These are phyloP conservation scores for Monosporozyma aerobia DNA, from an alignment of 805 yeast species.

Conservation along the genomic window DNA sequence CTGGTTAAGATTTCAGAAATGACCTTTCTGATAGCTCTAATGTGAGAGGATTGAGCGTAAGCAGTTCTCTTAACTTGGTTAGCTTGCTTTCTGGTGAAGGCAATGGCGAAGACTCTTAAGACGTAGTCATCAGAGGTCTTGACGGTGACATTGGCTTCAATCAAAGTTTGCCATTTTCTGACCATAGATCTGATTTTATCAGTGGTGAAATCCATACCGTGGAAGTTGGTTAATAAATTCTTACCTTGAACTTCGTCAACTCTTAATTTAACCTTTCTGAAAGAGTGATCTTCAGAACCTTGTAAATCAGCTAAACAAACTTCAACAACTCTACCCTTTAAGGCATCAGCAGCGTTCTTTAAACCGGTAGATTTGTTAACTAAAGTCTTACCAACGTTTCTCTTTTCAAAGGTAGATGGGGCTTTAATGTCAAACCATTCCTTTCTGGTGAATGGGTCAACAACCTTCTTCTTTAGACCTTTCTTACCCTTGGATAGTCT, in stretches of 20 bases:
- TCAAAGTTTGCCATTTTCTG: conserved; percentile 97
- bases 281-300: conserved; percentile 97
- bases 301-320: conserved; percentile 94
- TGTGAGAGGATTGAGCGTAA: conserved; percentile 94
- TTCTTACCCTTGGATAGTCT: conserved; percentile 81
- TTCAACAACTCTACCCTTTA: conserved; percentile 95
- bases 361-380: conserved; percentile 98
- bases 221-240: conserved; percentile 97
- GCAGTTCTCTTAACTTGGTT: conserved; percentile 96
- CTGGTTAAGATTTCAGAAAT: conserved; percentile 92
- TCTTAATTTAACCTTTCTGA: conserved; percentile 94
- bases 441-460: conserved; percentile 98
- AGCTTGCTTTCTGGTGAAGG: conserved; percentile 95
- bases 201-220: conserved; percentile 95
- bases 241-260: conserved; percentile 99
- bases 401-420: conserved; percentile 95
- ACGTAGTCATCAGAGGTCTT: conserved; percentile 97
- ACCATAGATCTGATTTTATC: conserved; percentile 96
- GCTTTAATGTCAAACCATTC: conserved; percentile 98
- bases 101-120: conserved; percentile 92
- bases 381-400: conserved; percentile 96
- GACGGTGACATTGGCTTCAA: conserved; percentile 95
- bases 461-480: conserved; percentile 97
- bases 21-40: conserved; percentile 95
- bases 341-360: conserved; percentile 94